phyloP scores from a whole-genome alignment of 75 land plant species.

The Selaginella moellendorffii region DNA sequence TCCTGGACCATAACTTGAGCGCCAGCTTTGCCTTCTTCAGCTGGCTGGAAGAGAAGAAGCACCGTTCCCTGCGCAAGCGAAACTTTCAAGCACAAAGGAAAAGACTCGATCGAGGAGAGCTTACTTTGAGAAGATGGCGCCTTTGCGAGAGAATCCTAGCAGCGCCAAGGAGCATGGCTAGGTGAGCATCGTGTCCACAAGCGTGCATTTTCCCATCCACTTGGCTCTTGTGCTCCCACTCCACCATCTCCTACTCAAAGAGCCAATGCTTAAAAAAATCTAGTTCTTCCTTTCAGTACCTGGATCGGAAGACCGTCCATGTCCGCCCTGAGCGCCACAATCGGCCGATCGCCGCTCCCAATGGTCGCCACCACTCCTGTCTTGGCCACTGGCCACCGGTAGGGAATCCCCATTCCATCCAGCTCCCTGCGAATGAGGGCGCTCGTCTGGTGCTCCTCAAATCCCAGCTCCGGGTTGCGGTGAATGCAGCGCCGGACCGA shows the following conservation, averaged over 20 bases:
- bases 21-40: slow-evolving; percentile 53
- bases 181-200: slow-evolving; percentile 86
- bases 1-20: slow-evolving; percentile 49
- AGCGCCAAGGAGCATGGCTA: slow-evolving; percentile 72
- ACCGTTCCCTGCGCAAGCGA: slow-evolving; percentile 60
- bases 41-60: slow-evolving; percentile 72
- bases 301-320: slow-evolving; percentile 2
- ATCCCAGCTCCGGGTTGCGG: neutral
- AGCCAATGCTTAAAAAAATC: neutral
- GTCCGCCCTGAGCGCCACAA: slow-evolving; percentile 5
- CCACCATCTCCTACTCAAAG: slow-evolving; percentile 38
- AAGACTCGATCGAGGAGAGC: neutral
- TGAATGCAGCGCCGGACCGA: neutral
- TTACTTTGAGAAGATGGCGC: slow-evolving; percentile 29
- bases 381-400: neutral
- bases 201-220: slow-evolving; percentile 70
- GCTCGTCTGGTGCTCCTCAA: neutral
- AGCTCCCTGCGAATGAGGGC: neutral
- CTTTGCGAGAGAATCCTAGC: slow-evolving; percentile 45
- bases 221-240: slow-evolving; percentile 67
- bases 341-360: neutral
- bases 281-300: neutral
- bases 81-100: neutral
- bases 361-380: slow-evolving; percentile 5
- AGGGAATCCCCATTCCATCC: neutral